Evolutionary conservation across 768 basidiomycete genomes (phyloP), one percentile per base, ranked within the genome.

Genomic region (Dioszegia aurantiaca): DNA sequence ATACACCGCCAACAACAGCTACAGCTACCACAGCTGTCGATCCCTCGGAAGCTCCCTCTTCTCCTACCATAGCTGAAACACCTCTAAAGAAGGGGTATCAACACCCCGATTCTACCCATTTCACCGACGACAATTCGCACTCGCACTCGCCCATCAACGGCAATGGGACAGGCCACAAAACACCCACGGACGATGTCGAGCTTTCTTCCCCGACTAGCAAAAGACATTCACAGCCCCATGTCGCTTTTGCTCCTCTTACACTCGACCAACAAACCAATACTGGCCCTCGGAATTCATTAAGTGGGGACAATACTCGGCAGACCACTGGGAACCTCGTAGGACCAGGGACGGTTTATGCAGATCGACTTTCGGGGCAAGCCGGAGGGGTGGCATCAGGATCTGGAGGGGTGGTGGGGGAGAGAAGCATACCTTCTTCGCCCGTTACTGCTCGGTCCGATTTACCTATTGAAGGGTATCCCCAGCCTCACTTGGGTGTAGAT

Each of bases 41-140:
- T 23, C 59, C 61, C 2, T 70, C 69, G 0, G 69, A 68, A 60
- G 69, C 66, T 1, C 61, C 69, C 3, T 65, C 69, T 2, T 61
- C 61, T 6, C 66, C 69, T 3, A 64, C 66, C 10, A 46, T 68
- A 12, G 58, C 49, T 24, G 59, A 56, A 40, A 46, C 44, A 21
- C 45, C 54, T 26, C 58, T 65, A 21, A 68, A 64, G 27, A 65
- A 65, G 48, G 47, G 63, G 59, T 47, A 60, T 62, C 27, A 19
- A 48, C 27, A 58, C 51, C 24, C 16, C 44, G 27, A 53, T 40
- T 8, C n/a, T 45, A 4, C 48, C 31, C n/a, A n/a, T n/a, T n/a
- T 21, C 11, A 26, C 12, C 48, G 48, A 49, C 19, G 31, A 49
- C 31, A 19, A 16, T 16, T 2, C 14, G 27, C n/a, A n/a, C n/a